Base-by-base conservation (phyloP, 495 filamentous ascomycete species). In the Xylaria intraflava region DNA sequence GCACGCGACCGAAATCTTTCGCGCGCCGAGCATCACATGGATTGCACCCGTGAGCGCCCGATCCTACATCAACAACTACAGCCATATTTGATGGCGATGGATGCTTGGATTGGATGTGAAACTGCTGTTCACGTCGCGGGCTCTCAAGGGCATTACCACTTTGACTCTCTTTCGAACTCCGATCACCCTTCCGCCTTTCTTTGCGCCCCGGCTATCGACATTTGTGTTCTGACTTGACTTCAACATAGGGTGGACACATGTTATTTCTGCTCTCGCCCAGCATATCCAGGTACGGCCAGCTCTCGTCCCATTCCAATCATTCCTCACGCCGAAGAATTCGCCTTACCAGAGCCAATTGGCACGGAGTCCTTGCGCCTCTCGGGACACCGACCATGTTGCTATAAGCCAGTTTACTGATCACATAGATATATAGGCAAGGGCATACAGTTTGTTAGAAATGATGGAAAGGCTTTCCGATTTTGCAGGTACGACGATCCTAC, bases 251-350 rank as follows among this genome's bases (percentile, higher is more conserved):
- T 96, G 68, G 90, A 95, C 71, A 89, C 86, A 48, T 96, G 90
- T 68, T 89, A 89, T 66, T 94, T 95, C 75, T 96, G 91, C 75
- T 89, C 85, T 53, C 76, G 76, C 64, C 90, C 90, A 29, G 80
- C 83, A 69, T 95, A 93, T 73, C 90, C 91, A 35, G 81, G 81
- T 65, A 92, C 58, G 71, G 61, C 35, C 60, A 35, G 59, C 58
- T 48, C 56, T 50, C n/a, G 4, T 54, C 53, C 51, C 57, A 45
- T 52, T 56, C 10, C 1, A 16, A 16, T 6, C 1, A 11, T 44
- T 20, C 27, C 7, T 14, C 19, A 19, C 3, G 12, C 17, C 23
- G 31, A 5, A 12, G 1, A 3, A 4, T 10, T 31, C n/a, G 2
- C 19, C 33, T 10, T 20, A 0, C n/a, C n/a, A n/a, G n/a, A 12